Evolutionary conservation across 2,329 filamentous ascomycete genomes (phyloP).

Genomic region (Fonsecaea multimorphosa): DNA sequence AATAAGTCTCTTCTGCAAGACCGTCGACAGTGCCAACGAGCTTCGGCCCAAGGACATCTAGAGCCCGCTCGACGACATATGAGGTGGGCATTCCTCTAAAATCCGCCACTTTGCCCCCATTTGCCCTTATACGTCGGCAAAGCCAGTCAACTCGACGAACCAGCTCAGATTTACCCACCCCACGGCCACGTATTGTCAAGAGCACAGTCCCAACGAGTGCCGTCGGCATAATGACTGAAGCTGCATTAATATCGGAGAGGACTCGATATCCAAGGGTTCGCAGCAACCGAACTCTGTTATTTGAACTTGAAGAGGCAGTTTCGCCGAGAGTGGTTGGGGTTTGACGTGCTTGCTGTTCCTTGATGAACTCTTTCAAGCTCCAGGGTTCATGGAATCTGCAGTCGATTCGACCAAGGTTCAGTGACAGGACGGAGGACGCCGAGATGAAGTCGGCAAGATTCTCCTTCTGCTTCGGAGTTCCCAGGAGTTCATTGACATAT

Average conservation of each 20-base stretch:
- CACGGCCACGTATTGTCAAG: conserved; percentile 86
- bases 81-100: conserved; percentile 81
- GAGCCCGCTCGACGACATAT: conserved; percentile 82
- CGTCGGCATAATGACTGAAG: conserved; percentile 97
- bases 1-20: conserved; percentile 88
- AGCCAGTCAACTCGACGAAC: conserved; percentile 91
- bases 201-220: conserved; percentile 93
- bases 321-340: conserved; percentile 48
- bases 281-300: conserved; percentile 71
- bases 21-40: conserved; percentile 81
- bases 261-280: conserved; percentile 91
- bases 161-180: conserved; percentile 85
- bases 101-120: conserved; percentile 91
- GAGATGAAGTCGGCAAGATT: conserved; percentile 89
- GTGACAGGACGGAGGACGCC: conserved; percentile 82
- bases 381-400: conserved; percentile 96
- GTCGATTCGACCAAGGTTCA: conserved; percentile 89
- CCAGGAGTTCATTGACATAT: conserved; percentile 91
- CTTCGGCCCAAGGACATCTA: conserved; percentile 89
- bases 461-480: conserved; percentile 93
- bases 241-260: conserved; percentile 89
- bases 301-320: conserved; percentile 45
- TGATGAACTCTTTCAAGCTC: conserved; percentile 83
- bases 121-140: conserved; percentile 76
- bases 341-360: conserved; percentile 69